phyloP scores from a whole-genome alignment of 129 eudicot genomes.

The Daucus carota region DNA sequence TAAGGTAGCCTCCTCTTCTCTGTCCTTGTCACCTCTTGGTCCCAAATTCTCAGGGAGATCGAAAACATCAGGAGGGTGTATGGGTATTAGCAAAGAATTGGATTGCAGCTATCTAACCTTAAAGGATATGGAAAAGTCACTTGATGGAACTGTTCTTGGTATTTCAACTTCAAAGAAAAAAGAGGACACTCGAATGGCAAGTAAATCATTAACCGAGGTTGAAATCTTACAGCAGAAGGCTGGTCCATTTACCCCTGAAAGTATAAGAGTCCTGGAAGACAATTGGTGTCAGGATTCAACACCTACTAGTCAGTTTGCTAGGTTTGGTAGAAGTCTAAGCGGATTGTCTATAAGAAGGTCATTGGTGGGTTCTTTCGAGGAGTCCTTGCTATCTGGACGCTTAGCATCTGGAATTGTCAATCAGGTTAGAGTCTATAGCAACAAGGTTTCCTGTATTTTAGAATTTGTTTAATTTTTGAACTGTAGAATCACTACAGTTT shows the following conservation, averaged over 20 bases:
- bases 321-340: conserved; percentile 54
- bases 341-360: conserved; percentile 83
- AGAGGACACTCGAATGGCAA: conserved; percentile 26
- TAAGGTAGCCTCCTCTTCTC: conserved; percentile 40
- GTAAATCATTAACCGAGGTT: conserved; percentile 28
- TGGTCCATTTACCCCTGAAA: conserved; percentile 38
- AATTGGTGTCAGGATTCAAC: conserved; percentile 36
- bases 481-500: not conserved
- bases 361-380: conserved; percentile 96
- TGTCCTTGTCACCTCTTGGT: conserved; percentile 89
- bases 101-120: conserved; percentile 42
- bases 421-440: conserved; percentile 41
- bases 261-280: conserved; percentile 26
- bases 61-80: conserved; percentile 23
- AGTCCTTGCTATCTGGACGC: conserved; percentile 91
- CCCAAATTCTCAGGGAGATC: conserved; percentile 41
- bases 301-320: conserved; percentile 31
- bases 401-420: conserved; percentile 63
- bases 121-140: conserved; percentile 59
- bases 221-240: conserved; percentile 19
- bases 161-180: conserved; percentile 31
- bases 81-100: conserved; percentile 29
- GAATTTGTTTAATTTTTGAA: not conserved
- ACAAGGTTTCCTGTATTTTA: not conserved
- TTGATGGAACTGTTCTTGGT: conserved; percentile 42